Evolutionary conservation across 176 grass and related monocot species (phyloP).

Genomic region (Juncus effusus): DNA sequence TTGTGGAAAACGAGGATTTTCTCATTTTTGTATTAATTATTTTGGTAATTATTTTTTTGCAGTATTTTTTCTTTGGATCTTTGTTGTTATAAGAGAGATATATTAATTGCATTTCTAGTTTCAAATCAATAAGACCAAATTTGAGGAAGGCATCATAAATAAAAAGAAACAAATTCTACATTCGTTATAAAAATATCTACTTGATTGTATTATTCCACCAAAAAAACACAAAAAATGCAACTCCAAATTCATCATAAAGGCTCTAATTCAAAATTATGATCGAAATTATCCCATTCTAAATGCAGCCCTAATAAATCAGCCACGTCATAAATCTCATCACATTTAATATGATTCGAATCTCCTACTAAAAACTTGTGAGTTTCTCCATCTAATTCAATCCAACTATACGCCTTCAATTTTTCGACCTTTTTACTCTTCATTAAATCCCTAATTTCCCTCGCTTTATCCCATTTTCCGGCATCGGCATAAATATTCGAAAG

Average conservation of each 20-base stretch:
- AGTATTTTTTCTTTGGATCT: no score
- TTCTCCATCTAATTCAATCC: conserved; percentile 69
- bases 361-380: conserved; percentile 75
- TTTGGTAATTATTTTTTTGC: no score
- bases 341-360: conserved; percentile 46
- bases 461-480: conserved; percentile 52
- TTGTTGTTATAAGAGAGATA: no score
- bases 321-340: conserved; percentile 51
- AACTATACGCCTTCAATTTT: conserved; percentile 77
- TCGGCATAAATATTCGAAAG: conserved; percentile 74
- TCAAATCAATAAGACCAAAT: no score
- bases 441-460: conserved; percentile 50
- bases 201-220: no score
- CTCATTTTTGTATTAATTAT: no score
- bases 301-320: conserved; percentile 50
- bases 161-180: not conserved
- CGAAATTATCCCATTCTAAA: conserved; percentile 28
- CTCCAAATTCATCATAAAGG: conserved; percentile 24
- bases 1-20: no score
- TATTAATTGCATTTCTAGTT: no score
- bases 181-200: no score
- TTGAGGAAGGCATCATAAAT: no score
- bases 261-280: conserved; percentile 36
- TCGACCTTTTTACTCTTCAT: conserved; percentile 74
- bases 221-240: not conserved